phyloP scores from a whole-genome alignment of 345 rosid genomes.

The Ailanthus altissimus region DNA sequence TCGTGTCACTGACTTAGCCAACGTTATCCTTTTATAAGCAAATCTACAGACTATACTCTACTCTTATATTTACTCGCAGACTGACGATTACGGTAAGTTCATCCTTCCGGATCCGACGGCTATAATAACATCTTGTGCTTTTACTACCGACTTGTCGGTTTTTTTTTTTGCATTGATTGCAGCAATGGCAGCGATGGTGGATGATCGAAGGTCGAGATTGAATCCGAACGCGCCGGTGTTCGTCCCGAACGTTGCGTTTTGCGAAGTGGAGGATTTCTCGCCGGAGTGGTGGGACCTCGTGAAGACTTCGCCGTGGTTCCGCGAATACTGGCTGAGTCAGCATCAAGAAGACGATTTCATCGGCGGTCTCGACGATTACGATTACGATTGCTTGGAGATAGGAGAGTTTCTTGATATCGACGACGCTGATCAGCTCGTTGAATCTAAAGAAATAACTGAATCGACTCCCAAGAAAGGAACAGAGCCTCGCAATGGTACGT shows the following conservation, averaged over 20 bases:
- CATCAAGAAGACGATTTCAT: conserved; percentile 35
- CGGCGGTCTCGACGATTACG: conserved; percentile 11
- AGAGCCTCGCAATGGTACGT: neutral
- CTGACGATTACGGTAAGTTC: neutral
- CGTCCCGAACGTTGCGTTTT: conserved; percentile 35
- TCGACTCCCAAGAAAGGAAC: neutral
- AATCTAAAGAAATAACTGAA: neutral
- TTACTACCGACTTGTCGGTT: neutral
- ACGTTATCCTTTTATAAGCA: neutral
- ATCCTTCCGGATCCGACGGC: neutral
- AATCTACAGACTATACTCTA: too few species aligned
- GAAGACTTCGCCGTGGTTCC: conserved; percentile 40
- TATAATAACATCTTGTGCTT: neutral
- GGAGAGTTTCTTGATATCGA: conserved; percentile 13
- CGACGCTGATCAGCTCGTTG: neutral
- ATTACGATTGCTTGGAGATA: neutral
- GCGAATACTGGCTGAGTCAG: conserved; percentile 42
- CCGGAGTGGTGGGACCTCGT: conserved; percentile 55
- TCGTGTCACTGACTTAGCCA: neutral
- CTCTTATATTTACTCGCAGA: neutral
- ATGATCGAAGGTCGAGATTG: conserved; percentile 35
- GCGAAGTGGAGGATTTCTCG: conserved; percentile 53
- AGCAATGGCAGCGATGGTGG: conserved; percentile 40
- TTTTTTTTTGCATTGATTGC: conserved; percentile 1
- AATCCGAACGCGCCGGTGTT: conserved; percentile 50